These are phyloP conservation scores for Chytriomyces sp. DNA, from an alignment of 192 early-diverging fungal genomes.

Conservation along the genomic window DNA sequence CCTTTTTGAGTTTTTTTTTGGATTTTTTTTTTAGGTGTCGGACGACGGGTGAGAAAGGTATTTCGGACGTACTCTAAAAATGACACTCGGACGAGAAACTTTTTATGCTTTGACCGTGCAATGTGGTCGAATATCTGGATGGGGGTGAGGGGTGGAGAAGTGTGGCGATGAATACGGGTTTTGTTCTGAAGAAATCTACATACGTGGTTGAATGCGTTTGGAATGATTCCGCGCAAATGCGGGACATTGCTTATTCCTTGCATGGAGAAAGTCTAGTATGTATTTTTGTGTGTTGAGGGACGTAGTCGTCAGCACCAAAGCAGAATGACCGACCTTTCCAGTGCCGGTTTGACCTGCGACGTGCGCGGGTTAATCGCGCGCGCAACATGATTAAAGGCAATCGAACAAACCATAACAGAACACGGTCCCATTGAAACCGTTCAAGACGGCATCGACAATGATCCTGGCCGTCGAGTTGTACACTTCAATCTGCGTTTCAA, in stretches of 20 bases:
- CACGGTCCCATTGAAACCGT: conserved; percentile 69
- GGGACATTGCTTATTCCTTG: conserved; percentile 61
- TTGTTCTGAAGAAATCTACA: too few relatives aligned
- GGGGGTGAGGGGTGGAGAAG: conserved; percentile 19
- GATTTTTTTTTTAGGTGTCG: too few relatives aligned
- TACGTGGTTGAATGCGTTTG: conserved; percentile 57
- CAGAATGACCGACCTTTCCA: conserved; percentile 44
- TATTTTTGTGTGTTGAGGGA: not conserved
- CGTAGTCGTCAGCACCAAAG: not conserved
- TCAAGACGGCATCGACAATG: conserved; percentile 64
- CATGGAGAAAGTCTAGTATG: conserved; percentile 58
- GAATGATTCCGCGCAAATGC: conserved; percentile 64
- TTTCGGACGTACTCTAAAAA: conserved; percentile 42
- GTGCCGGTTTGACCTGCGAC: conserved; percentile 58
- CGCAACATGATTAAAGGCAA: conserved; percentile 1
- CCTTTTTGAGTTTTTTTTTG: not conserved
- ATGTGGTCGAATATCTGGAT: conserved; percentile 62
- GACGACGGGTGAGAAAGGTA: too few relatives aligned
- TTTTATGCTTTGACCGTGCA: conserved; percentile 55
- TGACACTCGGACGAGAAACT: conserved; percentile 66
- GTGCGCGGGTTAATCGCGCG: not conserved
- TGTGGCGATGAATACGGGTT: too few relatives aligned
- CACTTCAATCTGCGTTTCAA: conserved; percentile 51
- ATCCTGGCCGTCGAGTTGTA: conserved; percentile 62
- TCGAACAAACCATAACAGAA: conserved; percentile 60